phyloP scores from a whole-genome alignment of 2,329 filamentous ascomycete genomes.

The Penicillium sp. region DNA sequence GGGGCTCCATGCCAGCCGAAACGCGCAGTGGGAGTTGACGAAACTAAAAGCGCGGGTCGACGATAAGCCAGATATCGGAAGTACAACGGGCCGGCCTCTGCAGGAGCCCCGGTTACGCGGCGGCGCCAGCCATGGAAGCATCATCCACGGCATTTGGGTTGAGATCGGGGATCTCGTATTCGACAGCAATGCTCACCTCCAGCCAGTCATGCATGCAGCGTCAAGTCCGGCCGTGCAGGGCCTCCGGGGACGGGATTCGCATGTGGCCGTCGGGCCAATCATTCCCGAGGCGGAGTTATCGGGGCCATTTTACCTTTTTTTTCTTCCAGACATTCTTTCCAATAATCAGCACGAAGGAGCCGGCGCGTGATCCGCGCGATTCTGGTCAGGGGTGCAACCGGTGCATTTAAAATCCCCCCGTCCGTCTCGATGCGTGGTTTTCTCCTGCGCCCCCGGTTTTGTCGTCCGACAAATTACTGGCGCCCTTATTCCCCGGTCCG shows the following conservation, averaged over 20 bases:
- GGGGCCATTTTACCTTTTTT: no score
- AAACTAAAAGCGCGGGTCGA: constrained; percentile 8
- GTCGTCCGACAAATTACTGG: constrained; percentile 14
- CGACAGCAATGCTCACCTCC: no score
- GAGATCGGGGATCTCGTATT: no score
- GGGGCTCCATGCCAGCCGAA: constrained; percentile 39
- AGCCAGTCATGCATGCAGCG: no score
- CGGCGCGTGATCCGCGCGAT: background rate
- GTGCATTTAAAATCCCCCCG: constrained; percentile 4
- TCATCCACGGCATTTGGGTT: no score
- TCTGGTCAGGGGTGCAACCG: background rate
- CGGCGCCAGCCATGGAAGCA: constrained; percentile 1
- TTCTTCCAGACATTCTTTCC: constrained; percentile 12
- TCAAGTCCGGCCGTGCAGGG: no score
- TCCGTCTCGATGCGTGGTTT: constrained; percentile 24
- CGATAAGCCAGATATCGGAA: constrained; percentile 30
- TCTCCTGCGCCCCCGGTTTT: constrained; percentile 24
- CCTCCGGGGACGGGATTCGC: constrained; percentile 5
- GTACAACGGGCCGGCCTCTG: constrained; percentile 30
- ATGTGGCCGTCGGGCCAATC: constrained; percentile 7
- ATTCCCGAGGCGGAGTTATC: constrained; percentile 24
- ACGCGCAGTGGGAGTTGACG: constrained; percentile 10
- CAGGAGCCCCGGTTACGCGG: constrained; percentile 4
- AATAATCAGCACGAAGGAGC: no score
- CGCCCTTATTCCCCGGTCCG: constrained; percentile 21